Conservation (phyloP, 2,329 filamentous ascomycete species). For the Tolypocladium inflatum region DNA sequence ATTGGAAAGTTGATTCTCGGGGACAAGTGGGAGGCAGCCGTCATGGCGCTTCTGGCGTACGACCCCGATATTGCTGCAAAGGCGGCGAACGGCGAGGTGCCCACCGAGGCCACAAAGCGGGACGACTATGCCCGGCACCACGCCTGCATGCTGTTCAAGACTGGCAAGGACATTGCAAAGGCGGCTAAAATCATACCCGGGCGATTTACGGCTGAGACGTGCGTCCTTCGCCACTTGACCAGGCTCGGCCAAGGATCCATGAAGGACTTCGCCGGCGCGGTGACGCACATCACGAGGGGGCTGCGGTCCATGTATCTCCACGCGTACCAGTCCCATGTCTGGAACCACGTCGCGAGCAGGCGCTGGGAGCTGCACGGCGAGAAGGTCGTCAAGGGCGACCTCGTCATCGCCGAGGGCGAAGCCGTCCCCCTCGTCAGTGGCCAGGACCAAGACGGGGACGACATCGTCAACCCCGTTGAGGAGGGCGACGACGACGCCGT, state of each 20-base stretch:
- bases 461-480: conserved; percentile 31
- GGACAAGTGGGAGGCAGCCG: conserved; percentile 70
- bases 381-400: conserved; percentile 72
- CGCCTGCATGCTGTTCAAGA: conserved; percentile 66
- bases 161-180: conserved; percentile 44
- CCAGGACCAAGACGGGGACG: conserved; percentile 50
- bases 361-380: conserved; percentile 69
- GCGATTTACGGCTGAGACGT: conserved; percentile 72
- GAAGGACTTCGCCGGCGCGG: conserved; percentile 70
- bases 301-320: conserved; percentile 92
- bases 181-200: conserved; percentile 64
- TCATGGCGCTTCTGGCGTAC: conserved; percentile 68
- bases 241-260: conserved; percentile 33
- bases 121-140: conserved; percentile 75
- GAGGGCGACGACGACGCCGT: conserved; percentile 34
- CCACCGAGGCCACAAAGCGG: conserved; percentile 43
- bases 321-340: conserved; percentile 89
- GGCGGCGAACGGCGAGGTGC: conserved; percentile 25
- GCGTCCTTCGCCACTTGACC: conserved; percentile 69
- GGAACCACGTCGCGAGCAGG: conserved; percentile 77
- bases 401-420: conserved; percentile 51
- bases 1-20: conserved; percentile 78
- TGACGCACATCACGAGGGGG: conserved; percentile 71
- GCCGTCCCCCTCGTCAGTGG: conserved; percentile 32
- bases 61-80: conserved; percentile 48